Conservation (phyloP, 768 basidiomycete genomes). For the Chalciporus pseudorubinellus region DNA sequence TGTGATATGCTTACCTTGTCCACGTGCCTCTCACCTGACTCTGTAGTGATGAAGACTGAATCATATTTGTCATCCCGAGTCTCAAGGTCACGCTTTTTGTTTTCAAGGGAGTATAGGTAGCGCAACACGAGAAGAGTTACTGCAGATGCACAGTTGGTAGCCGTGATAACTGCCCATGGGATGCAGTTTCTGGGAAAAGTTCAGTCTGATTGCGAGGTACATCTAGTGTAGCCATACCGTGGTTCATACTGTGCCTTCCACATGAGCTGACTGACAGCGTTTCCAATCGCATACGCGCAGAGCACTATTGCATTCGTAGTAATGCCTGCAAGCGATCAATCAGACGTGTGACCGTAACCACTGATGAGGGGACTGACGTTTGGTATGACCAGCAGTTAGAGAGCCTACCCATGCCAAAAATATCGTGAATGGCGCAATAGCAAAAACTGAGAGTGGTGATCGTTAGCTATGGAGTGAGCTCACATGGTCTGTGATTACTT, state of each 20-base stretch:
- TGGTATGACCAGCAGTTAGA: slow-evolving; percentile 69
- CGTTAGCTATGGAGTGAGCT: neutral
- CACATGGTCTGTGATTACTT: slow-evolving; percentile 23
- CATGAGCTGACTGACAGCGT: slow-evolving; percentile 73
- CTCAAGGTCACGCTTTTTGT: slow-evolving; percentile 56
- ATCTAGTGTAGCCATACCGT: slow-evolving; percentile 40
- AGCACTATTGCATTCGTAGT: slow-evolving; percentile 77
- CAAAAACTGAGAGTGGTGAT: slow-evolving; percentile 45
- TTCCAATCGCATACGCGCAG: slow-evolving; percentile 71
- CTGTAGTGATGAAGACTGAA: slow-evolving; percentile 58
- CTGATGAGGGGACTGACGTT: slow-evolving; percentile 42
- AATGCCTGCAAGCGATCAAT: slow-evolving; percentile 42
- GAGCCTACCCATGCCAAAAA: slow-evolving; percentile 69
- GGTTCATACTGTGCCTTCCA: slow-evolving; percentile 72
- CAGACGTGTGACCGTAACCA: neutral
- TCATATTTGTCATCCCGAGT: slow-evolving; percentile 54
- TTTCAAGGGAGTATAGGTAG: slow-evolving; percentile 56
- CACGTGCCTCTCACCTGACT: slow-evolving; percentile 50
- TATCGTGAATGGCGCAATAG: slow-evolving; percentile 63
- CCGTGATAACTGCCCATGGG: slow-evolving; percentile 73
- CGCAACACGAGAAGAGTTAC: slow-evolving; percentile 56
- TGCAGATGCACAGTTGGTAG: slow-evolving; percentile 56
- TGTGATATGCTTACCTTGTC: slow-evolving; percentile 49
- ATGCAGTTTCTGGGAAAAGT: slow-evolving; percentile 52
- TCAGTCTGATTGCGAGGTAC: neutral